Evolutionary conservation across 176 grass and related monocot genomes (phyloP).

Genomic region (Bolboschoenus planiculmis): DNA sequence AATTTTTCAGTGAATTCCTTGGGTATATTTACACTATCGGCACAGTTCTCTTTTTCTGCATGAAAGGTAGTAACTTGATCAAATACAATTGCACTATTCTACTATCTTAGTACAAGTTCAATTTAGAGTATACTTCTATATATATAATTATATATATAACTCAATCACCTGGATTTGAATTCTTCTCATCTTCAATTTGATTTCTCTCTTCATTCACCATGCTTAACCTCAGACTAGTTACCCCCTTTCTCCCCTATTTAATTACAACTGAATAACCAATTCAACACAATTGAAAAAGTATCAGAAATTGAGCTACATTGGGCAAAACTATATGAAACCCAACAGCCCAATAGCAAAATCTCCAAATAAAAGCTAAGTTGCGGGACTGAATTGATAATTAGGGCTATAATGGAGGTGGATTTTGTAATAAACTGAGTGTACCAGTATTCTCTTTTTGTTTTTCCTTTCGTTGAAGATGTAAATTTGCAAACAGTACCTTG

Average conservation of each 20-base stretch:
- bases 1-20: neutral
- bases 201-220: neutral
- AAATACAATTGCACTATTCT: neutral
- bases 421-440: neutral
- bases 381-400: neutral
- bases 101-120: neutral
- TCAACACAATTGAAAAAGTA: neutral
- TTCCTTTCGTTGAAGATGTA: neutral
- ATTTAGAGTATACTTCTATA: neutral
- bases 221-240: neutral
- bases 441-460: neutral
- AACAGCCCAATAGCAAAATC: neutral
- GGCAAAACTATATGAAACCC: neutral
- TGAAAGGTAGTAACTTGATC: neutral
- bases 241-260: neutral
- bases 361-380: neutral
- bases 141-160: too few relatives aligned
- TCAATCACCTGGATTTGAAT: neutral
- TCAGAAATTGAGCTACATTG: neutral
- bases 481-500: neutral
- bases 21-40: neutral
- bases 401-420: neutral
- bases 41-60: neutral
- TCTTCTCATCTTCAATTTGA: neutral
- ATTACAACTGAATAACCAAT: neutral